Conservation (phyloP, 2,329 filamentous ascomycete species). For the Trichoderma guizhouense region DNA sequence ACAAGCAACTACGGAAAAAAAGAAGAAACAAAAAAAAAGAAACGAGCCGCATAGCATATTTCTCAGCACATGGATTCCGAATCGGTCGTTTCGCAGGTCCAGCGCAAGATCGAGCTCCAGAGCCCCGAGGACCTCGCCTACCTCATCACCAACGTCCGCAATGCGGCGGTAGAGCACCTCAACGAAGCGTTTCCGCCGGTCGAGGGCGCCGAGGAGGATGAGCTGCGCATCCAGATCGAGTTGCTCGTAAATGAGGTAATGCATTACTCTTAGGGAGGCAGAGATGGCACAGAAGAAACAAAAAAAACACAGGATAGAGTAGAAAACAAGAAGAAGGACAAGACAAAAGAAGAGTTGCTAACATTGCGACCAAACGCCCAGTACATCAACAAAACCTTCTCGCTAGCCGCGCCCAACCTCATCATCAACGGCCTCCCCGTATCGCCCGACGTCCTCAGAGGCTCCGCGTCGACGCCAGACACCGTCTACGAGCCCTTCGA, state of each 20-base stretch:
- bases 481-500: constrained; percentile 58
- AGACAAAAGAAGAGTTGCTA: not conserved
- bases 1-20: not conserved
- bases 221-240: constrained; percentile 57
- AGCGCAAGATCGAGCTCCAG: constrained; percentile 79
- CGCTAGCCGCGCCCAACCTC: constrained; percentile 56
- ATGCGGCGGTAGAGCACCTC: constrained; percentile 64
- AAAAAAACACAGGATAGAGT: not conserved
- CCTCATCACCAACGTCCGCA: constrained; percentile 66
- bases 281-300: not conserved
- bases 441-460: constrained; percentile 39
- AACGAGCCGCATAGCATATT: not conserved
- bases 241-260: constrained; percentile 56
- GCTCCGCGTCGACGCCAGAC: constrained; percentile 24
- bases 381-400: constrained; percentile 62
- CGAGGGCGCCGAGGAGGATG: constrained; percentile 50
- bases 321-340: not conserved
- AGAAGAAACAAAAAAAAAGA: not conserved
- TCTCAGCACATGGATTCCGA: constrained; percentile 33
- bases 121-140: constrained; percentile 69
- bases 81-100: constrained; percentile 38
- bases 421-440: constrained; percentile 60
- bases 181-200: constrained; percentile 65
- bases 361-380: constrained; percentile 27
- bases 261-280: not conserved